Evolutionary conservation across 2,329 filamentous ascomycete species (phyloP).

Genomic region (Colletotrichum truncatum): DNA sequence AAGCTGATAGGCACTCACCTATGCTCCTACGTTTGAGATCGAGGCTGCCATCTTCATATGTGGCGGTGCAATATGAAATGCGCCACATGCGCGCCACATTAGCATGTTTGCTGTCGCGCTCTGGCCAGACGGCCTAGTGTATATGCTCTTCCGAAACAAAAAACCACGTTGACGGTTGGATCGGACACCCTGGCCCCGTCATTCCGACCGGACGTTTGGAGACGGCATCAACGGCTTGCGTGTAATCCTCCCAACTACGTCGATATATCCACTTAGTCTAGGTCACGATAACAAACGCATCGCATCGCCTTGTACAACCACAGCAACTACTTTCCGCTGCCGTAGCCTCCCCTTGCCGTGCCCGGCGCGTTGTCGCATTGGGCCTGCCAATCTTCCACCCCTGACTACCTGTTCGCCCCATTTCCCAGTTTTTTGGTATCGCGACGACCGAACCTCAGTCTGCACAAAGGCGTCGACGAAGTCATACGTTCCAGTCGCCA

Average conservation of each 20-base stretch:
- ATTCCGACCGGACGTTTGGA: background rate
- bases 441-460: background rate
- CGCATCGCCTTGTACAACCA: constrained; percentile 9
- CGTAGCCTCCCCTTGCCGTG: background rate
- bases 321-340: background rate
- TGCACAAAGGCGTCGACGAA: background rate
- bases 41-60: constrained; percentile 5
- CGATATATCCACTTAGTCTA: background rate
- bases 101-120: too few species aligned
- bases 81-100: constrained; percentile 19
- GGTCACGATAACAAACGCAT: background rate
- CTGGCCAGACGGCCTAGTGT: too few species aligned
- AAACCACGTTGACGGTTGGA: constrained; percentile 20
- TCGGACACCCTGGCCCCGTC: constrained; percentile 30
- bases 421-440: background rate
- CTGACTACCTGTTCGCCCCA: background rate
- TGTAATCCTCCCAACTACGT: background rate
- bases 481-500: constrained; percentile 13
- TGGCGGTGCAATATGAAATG: constrained; percentile 23
- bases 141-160: background rate
- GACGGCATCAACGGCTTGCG: background rate
- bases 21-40: too few species aligned
- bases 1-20: background rate
- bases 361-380: background rate
- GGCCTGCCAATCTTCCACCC: background rate